These are phyloP conservation scores for Cicer arietinum DNA, from an alignment of 306 rosid species.

Conservation along the genomic window DNA sequence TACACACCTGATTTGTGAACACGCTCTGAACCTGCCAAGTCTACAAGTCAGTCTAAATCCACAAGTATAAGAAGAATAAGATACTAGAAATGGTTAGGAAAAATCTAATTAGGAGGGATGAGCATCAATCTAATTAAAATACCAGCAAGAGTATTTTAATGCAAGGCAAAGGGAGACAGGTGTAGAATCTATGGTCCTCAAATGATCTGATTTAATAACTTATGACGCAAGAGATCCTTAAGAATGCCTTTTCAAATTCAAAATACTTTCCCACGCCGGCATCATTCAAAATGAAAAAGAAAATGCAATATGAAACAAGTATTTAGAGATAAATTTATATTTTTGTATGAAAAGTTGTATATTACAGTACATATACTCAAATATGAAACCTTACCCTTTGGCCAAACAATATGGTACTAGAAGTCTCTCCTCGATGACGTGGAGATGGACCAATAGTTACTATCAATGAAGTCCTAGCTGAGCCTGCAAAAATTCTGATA, in stretches of 20 bases:
- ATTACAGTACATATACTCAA: slow-evolving; percentile 26
- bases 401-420: slow-evolving; percentile 92
- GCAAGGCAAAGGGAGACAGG: slow-evolving; percentile 2
- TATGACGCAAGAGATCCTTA: slow-evolving; percentile 6
- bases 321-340: slow-evolving; percentile 11
- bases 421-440: slow-evolving; percentile 98
- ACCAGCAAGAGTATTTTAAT: slow-evolving; percentile 27
- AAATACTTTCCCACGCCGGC: slow-evolving; percentile 12
- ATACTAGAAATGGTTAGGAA: slow-evolving; percentile 17
- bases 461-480: slow-evolving; percentile 96
- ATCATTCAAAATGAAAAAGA: slow-evolving; percentile 23
- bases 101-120: background rate
- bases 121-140: slow-evolving; percentile 21
- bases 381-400: slow-evolving; percentile 79
- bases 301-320: slow-evolving; percentile 28
- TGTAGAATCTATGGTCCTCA: background rate
- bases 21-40: slow-evolving; percentile 99
- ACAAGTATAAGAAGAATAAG: slow-evolving; percentile 11
- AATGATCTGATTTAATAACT: slow-evolving; percentile 10
- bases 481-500: slow-evolving; percentile 57
- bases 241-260: slow-evolving; percentile 30
- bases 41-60: slow-evolving; percentile 54
- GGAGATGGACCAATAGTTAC: slow-evolving; percentile 99
- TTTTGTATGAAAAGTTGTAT: slow-evolving; percentile 25
- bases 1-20: slow-evolving; percentile 87